A percentile compares a stretch with the other conserved stretches of the same genome.
Conservation (phyloP, 257 asterid species). For the Verbascum thapsus region DNA sequence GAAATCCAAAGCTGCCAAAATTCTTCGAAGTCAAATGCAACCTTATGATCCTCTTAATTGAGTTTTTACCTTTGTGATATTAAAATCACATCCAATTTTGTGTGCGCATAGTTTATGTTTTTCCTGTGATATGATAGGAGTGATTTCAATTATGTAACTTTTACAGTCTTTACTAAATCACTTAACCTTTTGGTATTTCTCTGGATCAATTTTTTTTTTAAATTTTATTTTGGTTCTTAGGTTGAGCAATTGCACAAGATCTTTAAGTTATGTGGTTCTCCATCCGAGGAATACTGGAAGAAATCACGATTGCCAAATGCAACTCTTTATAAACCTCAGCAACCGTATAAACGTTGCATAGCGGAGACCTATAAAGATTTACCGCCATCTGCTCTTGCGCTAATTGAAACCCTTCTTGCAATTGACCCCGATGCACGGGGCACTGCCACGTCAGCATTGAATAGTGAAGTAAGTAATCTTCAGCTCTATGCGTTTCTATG, state of each 20-base stretch:
- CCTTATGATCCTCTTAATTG: too few species aligned
- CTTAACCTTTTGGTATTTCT: neutral
- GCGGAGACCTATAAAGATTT: constrained; percentile 71
- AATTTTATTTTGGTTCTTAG: constrained; percentile 31
- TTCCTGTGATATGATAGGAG: too few species aligned
- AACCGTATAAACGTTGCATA: constrained; percentile 72
- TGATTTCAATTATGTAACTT: too few species aligned
- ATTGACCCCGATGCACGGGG: constrained; percentile 82
- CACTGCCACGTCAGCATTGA: constrained; percentile 76
- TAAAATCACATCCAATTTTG: too few species aligned
- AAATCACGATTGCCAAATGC: constrained; percentile 82
- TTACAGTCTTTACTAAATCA: neutral
- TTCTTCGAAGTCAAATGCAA: too few species aligned
- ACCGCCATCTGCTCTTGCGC: constrained; percentile 67
- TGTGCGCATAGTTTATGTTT: too few species aligned
- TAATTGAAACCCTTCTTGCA: constrained; percentile 73
- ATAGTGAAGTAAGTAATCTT: constrained; percentile 63
- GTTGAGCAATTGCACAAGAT: constrained; percentile 96
- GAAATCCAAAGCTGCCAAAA: too few species aligned
- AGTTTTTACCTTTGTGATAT: too few species aligned
- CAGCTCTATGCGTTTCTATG: neutral
- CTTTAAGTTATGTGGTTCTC: constrained; percentile 92
- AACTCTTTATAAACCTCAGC: constrained; percentile 88
- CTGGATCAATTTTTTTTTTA: neutral
- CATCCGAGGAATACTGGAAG: constrained; percentile 90